Percentiles rank a stretch among this genome's conserved stretches.
Evolutionary conservation across 2,329 filamentous ascomycete species (phyloP).

Genomic region (Knoxdaviesia proteae): DNA sequence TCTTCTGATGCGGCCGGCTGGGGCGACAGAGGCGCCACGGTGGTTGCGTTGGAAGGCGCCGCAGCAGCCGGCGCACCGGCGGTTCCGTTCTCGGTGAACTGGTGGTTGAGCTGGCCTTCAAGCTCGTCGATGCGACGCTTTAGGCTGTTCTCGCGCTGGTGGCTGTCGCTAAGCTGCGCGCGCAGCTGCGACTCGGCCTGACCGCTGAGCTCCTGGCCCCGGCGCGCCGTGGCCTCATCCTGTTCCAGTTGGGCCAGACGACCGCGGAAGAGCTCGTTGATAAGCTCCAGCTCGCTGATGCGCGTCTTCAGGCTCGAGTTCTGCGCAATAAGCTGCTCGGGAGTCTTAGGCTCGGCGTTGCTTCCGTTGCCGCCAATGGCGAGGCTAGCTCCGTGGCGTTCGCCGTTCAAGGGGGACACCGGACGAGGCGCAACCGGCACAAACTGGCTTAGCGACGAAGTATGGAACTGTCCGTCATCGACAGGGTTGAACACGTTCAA

Average conservation of each 20-base stretch:
- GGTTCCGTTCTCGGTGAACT: conserved; percentile 11
- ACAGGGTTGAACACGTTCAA: no score
- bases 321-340: conserved; percentile 57
- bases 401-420: conserved; percentile 31
- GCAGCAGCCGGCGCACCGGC: conserved; percentile 13
- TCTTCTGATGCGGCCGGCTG: no score
- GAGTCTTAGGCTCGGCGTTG: conserved; percentile 25
- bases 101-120: conserved; percentile 32
- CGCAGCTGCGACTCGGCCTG: conserved; percentile 36
- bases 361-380: no score
- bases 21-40: not conserved
- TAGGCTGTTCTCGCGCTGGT: conserved; percentile 58
- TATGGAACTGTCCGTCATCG: no score
- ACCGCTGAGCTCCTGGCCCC: conserved; percentile 34
- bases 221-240: conserved; percentile 47
- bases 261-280: conserved; percentile 65
- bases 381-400: conserved; percentile 24
- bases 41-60: conserved; percentile 16
- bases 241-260: conserved; percentile 62
- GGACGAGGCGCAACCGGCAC: conserved; percentile 8
- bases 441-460: no score
- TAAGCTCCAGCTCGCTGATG: conserved; percentile 85
- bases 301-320: conserved; percentile 86
- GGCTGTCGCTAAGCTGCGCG: conserved; percentile 50
- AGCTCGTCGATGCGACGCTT: conserved; percentile 68